A percentile compares a stretch with the other conserved stretches of the same genome.
These are phyloP conservation scores for Narthecium ossifragum DNA, from an alignment of 106 monocot genomes.

Conservation along the genomic window DNA sequence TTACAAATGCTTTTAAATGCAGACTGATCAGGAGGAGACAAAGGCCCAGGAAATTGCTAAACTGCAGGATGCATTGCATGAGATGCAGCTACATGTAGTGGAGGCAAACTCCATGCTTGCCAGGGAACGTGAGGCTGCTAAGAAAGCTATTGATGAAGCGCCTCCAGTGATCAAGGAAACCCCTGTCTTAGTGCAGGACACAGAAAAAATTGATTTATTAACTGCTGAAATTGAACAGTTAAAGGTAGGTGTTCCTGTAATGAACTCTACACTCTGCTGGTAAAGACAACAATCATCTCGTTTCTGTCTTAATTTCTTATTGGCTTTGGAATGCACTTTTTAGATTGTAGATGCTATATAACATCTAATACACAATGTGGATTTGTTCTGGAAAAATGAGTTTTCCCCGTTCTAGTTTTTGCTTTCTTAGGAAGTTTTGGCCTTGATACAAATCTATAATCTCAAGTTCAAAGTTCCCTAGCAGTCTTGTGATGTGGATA, in stretches of 20 bases:
- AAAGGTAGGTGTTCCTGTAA: slow-evolving; percentile 53
- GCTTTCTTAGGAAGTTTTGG: too few species aligned
- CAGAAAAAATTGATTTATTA: slow-evolving; percentile 62
- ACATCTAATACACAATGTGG: too few species aligned
- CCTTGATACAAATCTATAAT: too few species aligned
- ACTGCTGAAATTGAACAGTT: slow-evolving; percentile 74
- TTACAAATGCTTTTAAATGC: slow-evolving; percentile 12
- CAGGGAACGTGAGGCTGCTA: slow-evolving; percentile 74
- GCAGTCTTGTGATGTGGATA: too few species aligned
- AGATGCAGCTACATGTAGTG: slow-evolving; percentile 66
- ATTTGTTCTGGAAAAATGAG: too few species aligned
- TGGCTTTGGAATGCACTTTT: too few species aligned
- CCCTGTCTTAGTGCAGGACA: slow-evolving; percentile 75
- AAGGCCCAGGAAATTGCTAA: slow-evolving; percentile 71
- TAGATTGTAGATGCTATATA: too few species aligned
- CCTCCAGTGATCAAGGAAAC: slow-evolving; percentile 86
- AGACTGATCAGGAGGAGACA: slow-evolving; percentile 75
- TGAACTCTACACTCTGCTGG: background rate
- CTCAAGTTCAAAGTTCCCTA: too few species aligned
- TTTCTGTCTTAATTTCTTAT: slow-evolving; percentile 1
- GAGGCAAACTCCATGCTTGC: slow-evolving; percentile 52
- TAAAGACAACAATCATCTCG: too few species aligned
- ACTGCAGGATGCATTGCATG: slow-evolving; percentile 64
- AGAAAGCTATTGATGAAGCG: slow-evolving; percentile 72
- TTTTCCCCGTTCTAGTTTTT: too few species aligned